Percentiles rank a stretch among this genome's conserved stretches.
Conservation (phyloP, 2,329 filamentous ascomycete genomes). For the Xylaria sp. region DNA sequence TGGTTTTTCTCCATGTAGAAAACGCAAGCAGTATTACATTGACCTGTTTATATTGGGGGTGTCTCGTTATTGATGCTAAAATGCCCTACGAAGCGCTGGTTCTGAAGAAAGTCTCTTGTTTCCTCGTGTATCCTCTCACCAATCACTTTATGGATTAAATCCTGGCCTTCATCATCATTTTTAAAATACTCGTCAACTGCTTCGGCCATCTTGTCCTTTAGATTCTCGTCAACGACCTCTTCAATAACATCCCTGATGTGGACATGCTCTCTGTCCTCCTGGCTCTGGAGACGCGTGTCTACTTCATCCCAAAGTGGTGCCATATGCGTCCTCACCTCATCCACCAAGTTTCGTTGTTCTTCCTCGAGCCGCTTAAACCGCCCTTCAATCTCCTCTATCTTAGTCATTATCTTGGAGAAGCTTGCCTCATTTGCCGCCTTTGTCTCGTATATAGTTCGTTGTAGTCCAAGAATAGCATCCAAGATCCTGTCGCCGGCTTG, state of each 20-base stretch:
- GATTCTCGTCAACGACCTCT: constrained; percentile 27
- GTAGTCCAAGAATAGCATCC: constrained; percentile 19
- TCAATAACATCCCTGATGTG: constrained; percentile 25
- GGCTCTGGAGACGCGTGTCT: constrained; percentile 25
- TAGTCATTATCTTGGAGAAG: constrained; percentile 23
- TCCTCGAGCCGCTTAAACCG: constrained; percentile 28
- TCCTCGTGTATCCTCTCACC: constrained; percentile 21
- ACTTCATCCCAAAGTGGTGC: constrained; percentile 31
- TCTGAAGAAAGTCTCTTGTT: constrained; percentile 19
- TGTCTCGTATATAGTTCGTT: constrained; percentile 17
- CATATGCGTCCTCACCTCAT: constrained; percentile 28
- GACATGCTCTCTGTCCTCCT: constrained; percentile 26
- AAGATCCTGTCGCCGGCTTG: constrained; percentile 9
- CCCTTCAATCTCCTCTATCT: constrained; percentile 25
- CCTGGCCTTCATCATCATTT: constrained; percentile 17
- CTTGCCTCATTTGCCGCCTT: constrained; percentile 13
- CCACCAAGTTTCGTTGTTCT: constrained; percentile 20
- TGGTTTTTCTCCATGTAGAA: background rate
- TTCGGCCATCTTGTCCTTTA: constrained; percentile 25
- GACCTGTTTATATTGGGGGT: constrained; percentile 3
- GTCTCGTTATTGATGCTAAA: constrained; percentile 13
- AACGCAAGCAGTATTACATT: background rate
- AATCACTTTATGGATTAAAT: constrained; percentile 18
- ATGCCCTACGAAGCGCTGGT: constrained; percentile 18
- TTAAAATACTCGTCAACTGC: constrained; percentile 25